phyloP scores from a whole-genome alignment of 257 asterid genomes.

The Fraxinus quadrangulata region DNA sequence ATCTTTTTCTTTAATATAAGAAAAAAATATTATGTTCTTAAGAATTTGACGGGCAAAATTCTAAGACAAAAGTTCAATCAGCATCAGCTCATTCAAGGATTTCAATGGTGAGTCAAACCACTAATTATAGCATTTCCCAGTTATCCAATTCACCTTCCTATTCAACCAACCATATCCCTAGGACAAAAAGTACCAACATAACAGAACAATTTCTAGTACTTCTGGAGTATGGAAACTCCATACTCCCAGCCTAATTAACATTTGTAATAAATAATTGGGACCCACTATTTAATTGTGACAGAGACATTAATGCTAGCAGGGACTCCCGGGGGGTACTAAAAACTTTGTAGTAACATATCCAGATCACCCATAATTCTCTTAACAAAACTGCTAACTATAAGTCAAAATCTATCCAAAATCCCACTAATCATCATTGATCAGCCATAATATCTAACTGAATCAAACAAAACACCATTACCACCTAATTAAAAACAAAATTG shows the following conservation, averaged over 20 bases:
- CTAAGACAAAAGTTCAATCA: neutral
- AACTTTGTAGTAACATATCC: neutral
- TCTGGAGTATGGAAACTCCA: too few relatives aligned
- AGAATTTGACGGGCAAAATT: neutral
- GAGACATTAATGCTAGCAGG: too few relatives aligned
- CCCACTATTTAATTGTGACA: too few relatives aligned
- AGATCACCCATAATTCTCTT: neutral
- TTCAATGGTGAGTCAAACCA: neutral
- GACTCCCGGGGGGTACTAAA: too few relatives aligned
- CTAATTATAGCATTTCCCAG: neutral
- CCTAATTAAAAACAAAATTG: neutral
- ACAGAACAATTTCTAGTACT: too few relatives aligned
- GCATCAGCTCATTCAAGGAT: neutral
- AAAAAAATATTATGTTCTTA: neutral
- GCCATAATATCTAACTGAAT: slow-evolving; percentile 13
- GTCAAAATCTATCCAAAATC: neutral
- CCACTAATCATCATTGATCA: neutral
- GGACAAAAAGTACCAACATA: neutral
- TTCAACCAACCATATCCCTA: neutral
- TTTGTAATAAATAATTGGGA: too few relatives aligned
- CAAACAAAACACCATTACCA: slow-evolving; percentile 1
- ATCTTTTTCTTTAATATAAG: neutral
- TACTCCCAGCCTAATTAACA: too few relatives aligned
- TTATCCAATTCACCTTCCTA: neutral
- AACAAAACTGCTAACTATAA: neutral